Evolutionary conservation across 352 stramenopile genomes (phyloP), one percentile per base, ranked within the genome.

Genomic region (Phytophthora macrochlamydospora): DNA sequence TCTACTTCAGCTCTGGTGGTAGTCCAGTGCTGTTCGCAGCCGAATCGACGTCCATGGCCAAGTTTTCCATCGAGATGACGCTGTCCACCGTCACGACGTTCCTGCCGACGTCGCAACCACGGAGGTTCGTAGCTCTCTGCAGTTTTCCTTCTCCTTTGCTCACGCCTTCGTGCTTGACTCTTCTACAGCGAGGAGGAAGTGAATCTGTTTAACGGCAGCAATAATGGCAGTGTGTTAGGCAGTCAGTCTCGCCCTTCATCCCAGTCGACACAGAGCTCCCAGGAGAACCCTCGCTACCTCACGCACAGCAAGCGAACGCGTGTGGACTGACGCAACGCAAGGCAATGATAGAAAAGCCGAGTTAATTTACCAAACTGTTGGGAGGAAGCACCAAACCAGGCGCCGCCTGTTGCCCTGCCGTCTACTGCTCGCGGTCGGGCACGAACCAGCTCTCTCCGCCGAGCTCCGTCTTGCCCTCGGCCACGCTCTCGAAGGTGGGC

Each of bases 51-150:
- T 78, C 84, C 7, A 65, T 84, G 56, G 83, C 85, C 32, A 90
- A 86, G 60, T 85, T 92, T 40, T 74, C 72, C n/a, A 70, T 91
- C 29, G 84, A 95, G 67, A 71, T 94, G 59, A 93, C 83, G n/a
- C 71, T 95, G 11, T 93, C 88, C 13, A 95, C 88, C 0, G 74
- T 93, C 44, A 89, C 84, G n/a, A 91, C 82, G 24, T 92, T 94
- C 63, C 63, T 93, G 2, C 81, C 85, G n/a, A 73, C 70, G 46
- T 66, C 85, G 18, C 85, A 93, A 67, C 62, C 75, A 1, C 64
- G 71, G 33, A 85, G 75, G 78, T 85, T 32, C 11, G 18, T n/a
- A 46, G 24, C n/a, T 43, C 5, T n/a, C 4, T 46, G 31, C 14
- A 51, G 35, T 12, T 6, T 33, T 48, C 29, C 4, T 18, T 29